These are phyloP conservation scores for Laguncularia racemosa DNA, from an alignment of 345 rosid species.

Conservation along the genomic window DNA sequence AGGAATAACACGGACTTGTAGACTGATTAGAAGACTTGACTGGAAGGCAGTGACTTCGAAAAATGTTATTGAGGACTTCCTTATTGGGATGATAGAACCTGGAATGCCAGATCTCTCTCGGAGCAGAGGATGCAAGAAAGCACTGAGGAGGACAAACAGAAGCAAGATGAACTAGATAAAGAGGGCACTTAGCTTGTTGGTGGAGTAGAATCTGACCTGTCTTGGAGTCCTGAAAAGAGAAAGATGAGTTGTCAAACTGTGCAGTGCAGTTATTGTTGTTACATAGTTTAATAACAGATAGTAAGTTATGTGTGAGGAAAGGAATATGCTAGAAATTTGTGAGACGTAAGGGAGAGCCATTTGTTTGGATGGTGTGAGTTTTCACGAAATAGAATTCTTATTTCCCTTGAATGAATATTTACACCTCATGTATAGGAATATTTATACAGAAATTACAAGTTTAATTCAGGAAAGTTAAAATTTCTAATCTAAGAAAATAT, in stretches of 20 bases:
- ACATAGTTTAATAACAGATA: background rate
- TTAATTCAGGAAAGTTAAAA: no score
- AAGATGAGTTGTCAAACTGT: background rate
- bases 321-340: background rate
- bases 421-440: no score
- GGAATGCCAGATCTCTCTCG: background rate
- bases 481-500: no score
- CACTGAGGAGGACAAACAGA: background rate
- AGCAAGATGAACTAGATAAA: background rate
- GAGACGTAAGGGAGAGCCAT: background rate
- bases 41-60: background rate
- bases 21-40: no score
- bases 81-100: conserved; percentile 1
- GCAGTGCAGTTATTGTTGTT: background rate
- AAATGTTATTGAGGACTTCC: background rate
- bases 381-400: no score
- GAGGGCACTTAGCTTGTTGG: background rate
- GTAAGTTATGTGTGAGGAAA: no score
- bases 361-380: background rate
- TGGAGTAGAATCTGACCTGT: no score
- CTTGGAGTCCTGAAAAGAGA: no score
- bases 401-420: no score
- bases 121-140: no score
- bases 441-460: no score
- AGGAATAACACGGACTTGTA: background rate